Evolutionary conservation across 768 basidiomycete species (phyloP), one percentile per base, ranked within the genome.

Genomic region (Mycena indigotica): DNA sequence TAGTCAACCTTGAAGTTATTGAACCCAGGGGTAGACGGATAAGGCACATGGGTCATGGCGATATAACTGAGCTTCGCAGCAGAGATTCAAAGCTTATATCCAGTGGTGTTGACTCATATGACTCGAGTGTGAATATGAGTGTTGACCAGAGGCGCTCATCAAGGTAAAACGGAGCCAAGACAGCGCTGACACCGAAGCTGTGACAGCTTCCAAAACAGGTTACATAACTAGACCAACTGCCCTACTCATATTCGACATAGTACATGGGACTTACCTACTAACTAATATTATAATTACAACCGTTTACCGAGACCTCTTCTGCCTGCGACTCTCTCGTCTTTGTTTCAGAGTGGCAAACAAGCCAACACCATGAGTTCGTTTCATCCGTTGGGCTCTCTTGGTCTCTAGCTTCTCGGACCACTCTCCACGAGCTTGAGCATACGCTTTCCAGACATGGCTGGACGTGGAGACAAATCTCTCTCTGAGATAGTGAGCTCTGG

Each of bases 401-500:
- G 21, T 51, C 30, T 57, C 61, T 2, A 67, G 59, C 59, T 64
- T 66, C 28, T 64, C 62, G 10, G 64, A 57, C 72, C 73, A 73
- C 13, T 73, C 69, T 17, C 66, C 69, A 52, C 72, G 75, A 21
- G 65, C 67, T 53, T 69, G 68, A 61, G 65, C 66, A 66, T 75
- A 72, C 13, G 68, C 55, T 41, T 65, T 64, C 71, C 72, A 72
- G 15, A 54, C 44, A 21, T 29, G 24, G 1, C 69, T 62, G 15
- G 70, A 71, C n/a, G 67, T 71, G 30, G 72, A 68, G 35, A 73
- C 64, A 15, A 80, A 56, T 3, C 52, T 70, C 53, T 79, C 70
- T 49, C 70, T 78, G 57, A 85, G 58, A 40, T 71, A 69, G 55
- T 69, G 65, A 8, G 81, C 83, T 50, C 73, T 70, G 57, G 68